A percentile compares a stretch with the other conserved stretches of the same genome.
Conservation (phyloP, 208 protist genomes). For the Tritrichomonas musculus region DNA sequence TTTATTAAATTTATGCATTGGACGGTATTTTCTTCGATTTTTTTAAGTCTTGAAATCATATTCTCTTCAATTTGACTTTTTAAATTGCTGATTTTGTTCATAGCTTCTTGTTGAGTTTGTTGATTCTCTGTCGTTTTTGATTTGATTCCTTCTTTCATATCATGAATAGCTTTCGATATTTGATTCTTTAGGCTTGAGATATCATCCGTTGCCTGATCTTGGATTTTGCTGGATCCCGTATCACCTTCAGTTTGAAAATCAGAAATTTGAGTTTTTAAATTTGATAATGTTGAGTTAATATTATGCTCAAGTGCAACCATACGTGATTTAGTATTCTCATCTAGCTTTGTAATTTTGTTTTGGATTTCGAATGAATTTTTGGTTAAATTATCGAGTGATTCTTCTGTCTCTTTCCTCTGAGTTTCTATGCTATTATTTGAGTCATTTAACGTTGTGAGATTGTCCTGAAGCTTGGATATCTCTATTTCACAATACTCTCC, state of each 20-base stretch:
- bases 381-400: neutral
- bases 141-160: neutral
- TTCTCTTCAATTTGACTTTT: neutral
- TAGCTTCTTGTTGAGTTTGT: neutral
- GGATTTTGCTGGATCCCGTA: neutral
- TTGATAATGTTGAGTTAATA: neutral
- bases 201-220: neutral
- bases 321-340: neutral
- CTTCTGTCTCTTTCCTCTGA: neutral
- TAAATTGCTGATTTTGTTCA: neutral
- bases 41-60: neutral
- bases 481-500: neutral
- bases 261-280: neutral
- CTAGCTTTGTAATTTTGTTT: neutral
- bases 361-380: neutral
- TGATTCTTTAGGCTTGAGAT: neutral
- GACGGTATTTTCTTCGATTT: neutral
- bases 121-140: neutral
- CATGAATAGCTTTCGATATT: neutral
- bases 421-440: neutral
- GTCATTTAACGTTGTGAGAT: neutral
- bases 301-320: neutral
- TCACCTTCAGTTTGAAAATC: neutral
- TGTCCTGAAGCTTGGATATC: neutral
- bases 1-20: neutral